A percentile compares a stretch with the other conserved stretches of the same genome.
These are phyloP conservation scores for Coccomyxa subellipsoidea DNA, from an alignment of 163 green algal genomes.

Conservation along the genomic window DNA sequence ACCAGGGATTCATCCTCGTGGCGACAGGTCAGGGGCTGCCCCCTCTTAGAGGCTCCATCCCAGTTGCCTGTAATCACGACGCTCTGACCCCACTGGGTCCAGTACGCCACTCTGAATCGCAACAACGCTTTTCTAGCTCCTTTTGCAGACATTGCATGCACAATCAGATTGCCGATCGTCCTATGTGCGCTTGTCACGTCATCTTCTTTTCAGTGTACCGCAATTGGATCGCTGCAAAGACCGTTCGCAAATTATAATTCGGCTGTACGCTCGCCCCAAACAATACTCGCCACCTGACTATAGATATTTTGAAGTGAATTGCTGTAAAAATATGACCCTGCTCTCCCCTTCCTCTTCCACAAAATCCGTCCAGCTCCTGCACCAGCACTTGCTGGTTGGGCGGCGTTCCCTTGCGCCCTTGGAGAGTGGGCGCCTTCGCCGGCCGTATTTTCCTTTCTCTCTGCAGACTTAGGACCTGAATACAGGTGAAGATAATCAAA, in stretches of 20 bases:
- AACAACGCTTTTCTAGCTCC: not conserved
- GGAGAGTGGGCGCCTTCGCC: too few relatives aligned
- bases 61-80: slow-evolving; percentile 53
- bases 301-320: too few relatives aligned
- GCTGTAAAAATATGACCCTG: too few relatives aligned
- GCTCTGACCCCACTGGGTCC: slow-evolving; percentile 73
- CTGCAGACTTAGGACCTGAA: too few relatives aligned
- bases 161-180: not conserved
- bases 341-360: too few relatives aligned
- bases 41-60: slow-evolving; percentile 42
- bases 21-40: slow-evolving; percentile 57
- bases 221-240: not conserved
- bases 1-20: slow-evolving; percentile 65
- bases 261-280: too few relatives aligned
- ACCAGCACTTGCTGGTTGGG: too few relatives aligned
- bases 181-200: not conserved
- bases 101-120: slow-evolving; percentile 43
- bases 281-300: too few relatives aligned
- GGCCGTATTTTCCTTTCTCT: not conserved
- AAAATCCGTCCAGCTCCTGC: too few relatives aligned
- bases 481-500: too few relatives aligned
- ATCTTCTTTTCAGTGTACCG: not conserved
- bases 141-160: not conserved
- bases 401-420: too few relatives aligned
- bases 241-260: not conserved